Conservation (phyloP, 176 grass and related monocot genomes). For the Musa troglodytarum region DNA sequence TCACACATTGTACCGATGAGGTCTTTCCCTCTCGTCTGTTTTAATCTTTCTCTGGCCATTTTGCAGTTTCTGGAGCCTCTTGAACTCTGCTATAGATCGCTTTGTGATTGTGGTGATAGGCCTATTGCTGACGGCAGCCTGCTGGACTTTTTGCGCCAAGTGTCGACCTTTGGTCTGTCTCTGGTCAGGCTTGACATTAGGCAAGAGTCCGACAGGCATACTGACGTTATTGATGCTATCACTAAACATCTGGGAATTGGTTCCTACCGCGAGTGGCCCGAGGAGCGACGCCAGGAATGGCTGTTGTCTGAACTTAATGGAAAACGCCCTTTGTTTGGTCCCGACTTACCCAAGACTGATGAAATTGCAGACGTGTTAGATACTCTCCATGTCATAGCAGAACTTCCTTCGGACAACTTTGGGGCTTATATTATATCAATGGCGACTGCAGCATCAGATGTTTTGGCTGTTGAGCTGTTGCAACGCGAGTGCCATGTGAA, state of each 20-base stretch:
- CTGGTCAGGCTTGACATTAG: conserved; percentile 94
- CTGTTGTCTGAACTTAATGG: conserved; percentile 83
- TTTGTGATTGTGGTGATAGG: conserved; percentile 74
- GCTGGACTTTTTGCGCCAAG: conserved; percentile 86
- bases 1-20: too few species aligned
- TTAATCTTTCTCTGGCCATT: neutral
- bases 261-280: conserved; percentile 81
- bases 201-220: conserved; percentile 89
- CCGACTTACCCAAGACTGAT: conserved; percentile 71
- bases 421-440: conserved; percentile 96
- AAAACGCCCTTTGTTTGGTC: conserved; percentile 71
- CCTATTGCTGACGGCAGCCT: conserved; percentile 83
- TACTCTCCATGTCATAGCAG: conserved; percentile 77
- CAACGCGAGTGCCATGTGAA: conserved; percentile 87
- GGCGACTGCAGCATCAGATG: conserved; percentile 89
- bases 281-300: conserved; percentile 88
- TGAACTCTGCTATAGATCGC: conserved; percentile 85
- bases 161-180: conserved; percentile 85
- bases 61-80: conserved; percentile 73
- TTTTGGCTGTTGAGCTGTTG: conserved; percentile 86
- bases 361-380: conserved; percentile 82
- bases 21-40: conserved; percentile 21
- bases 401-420: conserved; percentile 84
- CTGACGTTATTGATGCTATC: conserved; percentile 76
- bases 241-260: conserved; percentile 64